These are phyloP conservation scores for Nematocida sp. DNA, from an alignment of 371 early-diverging fungal species.

Conservation along the genomic window DNA sequence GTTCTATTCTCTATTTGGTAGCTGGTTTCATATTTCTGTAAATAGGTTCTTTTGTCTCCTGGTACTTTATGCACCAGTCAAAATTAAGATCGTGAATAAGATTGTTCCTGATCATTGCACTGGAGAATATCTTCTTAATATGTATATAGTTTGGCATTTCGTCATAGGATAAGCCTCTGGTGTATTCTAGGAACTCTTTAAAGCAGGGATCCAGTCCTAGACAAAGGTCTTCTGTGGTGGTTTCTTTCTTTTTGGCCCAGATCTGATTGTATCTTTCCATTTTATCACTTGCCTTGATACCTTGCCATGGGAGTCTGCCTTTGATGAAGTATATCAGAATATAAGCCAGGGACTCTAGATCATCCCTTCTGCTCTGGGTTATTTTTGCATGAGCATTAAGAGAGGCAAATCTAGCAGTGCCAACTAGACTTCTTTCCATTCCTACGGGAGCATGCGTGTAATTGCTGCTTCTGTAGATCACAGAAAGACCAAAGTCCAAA, in stretches of 20 bases:
- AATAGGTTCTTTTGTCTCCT: slow-evolving; percentile 30
- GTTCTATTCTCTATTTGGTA: background rate
- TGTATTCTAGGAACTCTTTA: slow-evolving; percentile 74
- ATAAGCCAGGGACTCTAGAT: slow-evolving; percentile 59
- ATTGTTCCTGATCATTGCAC: slow-evolving; percentile 44
- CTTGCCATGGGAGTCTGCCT: slow-evolving; percentile 60
- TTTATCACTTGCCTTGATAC: slow-evolving; percentile 41
- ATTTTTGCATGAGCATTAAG: slow-evolving; percentile 52
- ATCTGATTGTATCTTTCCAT: slow-evolving; percentile 46
- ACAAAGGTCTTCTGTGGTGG: slow-evolving; percentile 26
- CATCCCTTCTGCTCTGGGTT: slow-evolving; percentile 59
- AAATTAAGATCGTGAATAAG: slow-evolving; percentile 40
- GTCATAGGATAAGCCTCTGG: slow-evolving; percentile 82
- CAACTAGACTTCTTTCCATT: slow-evolving; percentile 54
- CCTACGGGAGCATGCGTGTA: slow-evolving; percentile 41
- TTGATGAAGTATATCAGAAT: slow-evolving; percentile 62
- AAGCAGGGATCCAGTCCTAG: slow-evolving; percentile 32
- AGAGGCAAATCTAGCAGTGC: slow-evolving; percentile 60
- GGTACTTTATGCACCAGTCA: slow-evolving; percentile 46
- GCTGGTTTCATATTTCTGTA: slow-evolving; percentile 26
- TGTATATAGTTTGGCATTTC: slow-evolving; percentile 81
- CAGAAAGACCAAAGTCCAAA: slow-evolving; percentile 65
- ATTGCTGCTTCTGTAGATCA: slow-evolving; percentile 25
- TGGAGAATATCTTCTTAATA: slow-evolving; percentile 49
- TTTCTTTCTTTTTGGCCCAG: slow-evolving; percentile 26